These are phyloP conservation scores for Antitrichia curtipendula DNA, from an alignment of 225 moss, liverwort and hornwort genomes.

Conservation along the genomic window DNA sequence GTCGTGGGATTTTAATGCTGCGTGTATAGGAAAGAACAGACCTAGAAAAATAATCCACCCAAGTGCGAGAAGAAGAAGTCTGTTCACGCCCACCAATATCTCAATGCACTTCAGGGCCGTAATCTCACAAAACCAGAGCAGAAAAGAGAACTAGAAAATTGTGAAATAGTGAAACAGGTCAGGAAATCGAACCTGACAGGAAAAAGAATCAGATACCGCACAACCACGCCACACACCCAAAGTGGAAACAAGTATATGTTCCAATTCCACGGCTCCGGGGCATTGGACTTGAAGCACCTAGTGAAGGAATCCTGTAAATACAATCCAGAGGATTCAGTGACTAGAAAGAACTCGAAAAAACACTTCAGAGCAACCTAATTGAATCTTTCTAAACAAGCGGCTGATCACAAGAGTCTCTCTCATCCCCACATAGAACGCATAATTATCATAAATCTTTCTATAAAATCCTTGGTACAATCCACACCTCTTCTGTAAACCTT, in stretches of 20 bases:
- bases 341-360: neutral
- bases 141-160: neutral
- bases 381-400: neutral
- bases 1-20: constrained; percentile 52
- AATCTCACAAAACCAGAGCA: neutral
- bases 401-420: neutral
- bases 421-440: neutral
- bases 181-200: constrained; percentile 53
- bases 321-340: neutral
- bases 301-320: constrained; percentile 78
- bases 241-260: constrained; percentile 86
- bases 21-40: constrained; percentile 79
- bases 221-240: constrained; percentile 63
- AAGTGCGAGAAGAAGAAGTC: constrained; percentile 55
- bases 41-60: constrained; percentile 87
- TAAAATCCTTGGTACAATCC: neutral
- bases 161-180: neutral
- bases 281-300: constrained; percentile 88
- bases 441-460: neutral
- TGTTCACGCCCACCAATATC: constrained; percentile 18
- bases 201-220: constrained; percentile 79
- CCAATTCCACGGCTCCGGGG: constrained; percentile 98
- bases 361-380: neutral
- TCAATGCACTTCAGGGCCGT: neutral
- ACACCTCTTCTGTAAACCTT: neutral